A percentile compares a stretch with the other conserved stretches of the same genome.
Evolutionary conservation across 2,329 filamentous ascomycete species (phyloP).

Genomic region (Colletotrichum kahawae): DNA sequence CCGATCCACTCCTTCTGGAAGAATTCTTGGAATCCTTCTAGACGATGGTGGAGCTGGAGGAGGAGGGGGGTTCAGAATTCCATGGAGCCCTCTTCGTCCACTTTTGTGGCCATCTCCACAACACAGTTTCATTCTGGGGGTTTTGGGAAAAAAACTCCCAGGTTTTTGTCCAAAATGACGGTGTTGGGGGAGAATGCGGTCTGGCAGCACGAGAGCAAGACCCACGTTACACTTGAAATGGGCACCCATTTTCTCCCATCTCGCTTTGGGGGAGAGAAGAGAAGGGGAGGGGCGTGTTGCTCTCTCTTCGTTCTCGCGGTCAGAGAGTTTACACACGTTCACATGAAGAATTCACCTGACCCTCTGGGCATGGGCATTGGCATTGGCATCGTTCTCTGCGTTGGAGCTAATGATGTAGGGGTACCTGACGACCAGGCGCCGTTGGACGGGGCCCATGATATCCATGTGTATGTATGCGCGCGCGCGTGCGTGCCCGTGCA

Average conservation of each 20-base stretch:
- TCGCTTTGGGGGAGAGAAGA: neutral
- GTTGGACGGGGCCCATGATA: neutral
- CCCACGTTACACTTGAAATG: neutral
- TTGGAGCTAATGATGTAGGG: slow-evolving; percentile 7
- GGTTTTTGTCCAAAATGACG: neutral
- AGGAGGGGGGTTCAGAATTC: neutral
- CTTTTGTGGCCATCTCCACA: neutral
- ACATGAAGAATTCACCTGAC: neutral
- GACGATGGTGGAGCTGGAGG: neutral
- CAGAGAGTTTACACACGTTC: neutral
- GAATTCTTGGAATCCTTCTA: neutral
- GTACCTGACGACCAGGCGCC: slow-evolving; percentile 4
- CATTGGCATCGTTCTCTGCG: neutral
- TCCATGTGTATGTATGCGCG: neutral
- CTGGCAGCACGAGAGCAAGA: neutral
- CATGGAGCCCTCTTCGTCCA: neutral
- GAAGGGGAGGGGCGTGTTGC: neutral
- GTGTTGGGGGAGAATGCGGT: neutral
- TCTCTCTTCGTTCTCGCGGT: neutral
- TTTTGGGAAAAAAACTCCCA: neutral
- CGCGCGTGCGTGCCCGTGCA: neutral
- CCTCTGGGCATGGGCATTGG: neutral
- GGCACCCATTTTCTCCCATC: neutral
- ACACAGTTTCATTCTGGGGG: neutral
- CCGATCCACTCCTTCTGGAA: neutral